Base-by-base conservation (phyloP, 1,284 basidiomycete species). In the Entoloma clypeatum region DNA sequence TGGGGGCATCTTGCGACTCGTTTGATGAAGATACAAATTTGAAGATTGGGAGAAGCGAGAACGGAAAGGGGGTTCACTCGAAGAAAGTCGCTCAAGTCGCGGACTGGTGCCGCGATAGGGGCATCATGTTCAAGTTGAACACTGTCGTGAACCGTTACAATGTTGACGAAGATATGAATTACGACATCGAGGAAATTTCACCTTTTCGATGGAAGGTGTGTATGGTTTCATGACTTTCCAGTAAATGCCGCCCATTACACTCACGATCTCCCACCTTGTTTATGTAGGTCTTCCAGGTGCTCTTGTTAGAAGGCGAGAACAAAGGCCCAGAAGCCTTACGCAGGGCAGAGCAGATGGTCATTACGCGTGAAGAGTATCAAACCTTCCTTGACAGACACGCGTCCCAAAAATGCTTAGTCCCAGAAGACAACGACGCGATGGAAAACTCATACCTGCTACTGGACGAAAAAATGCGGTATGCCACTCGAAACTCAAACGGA, bases 1-100 rank as follows among this genome's bases (percentile, higher is more conserved):
- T 68, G 52, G 66, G 63, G 2, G 59, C 68, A 0, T 64, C 61
- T 2, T 66, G 63, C 22, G 65, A 67, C 32, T 62, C 58, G 5
- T 67, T 68, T 30, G 56, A 64, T 27, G 22, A 41, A 0, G 65
- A 68, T 28, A 63, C 61, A 5, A 67, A 68, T 35, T 13, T 61
- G 25, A 51, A 45, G n/a, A 57, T 62, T 25, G 64, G 66, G 9
- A 50, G 64, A 1, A 53, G 54, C 2, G 64, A 68, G 25, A 49
- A 64, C 8, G 59, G 59, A 4, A 59, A 49, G 3, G 51, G 51
- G 2, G 53, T 53, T 0, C 65, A 67, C 39, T 57, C 64, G 2
- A 27, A 24, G 6, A 51, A 48, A 1, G 62, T 67, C 1, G 61
- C 64, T 47, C 51, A 60, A 24, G 61, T 67, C 11, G 55, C 48